phyloP scores from a whole-genome alignment of 805 yeast species.

The Lipomyces sp. region DNA sequence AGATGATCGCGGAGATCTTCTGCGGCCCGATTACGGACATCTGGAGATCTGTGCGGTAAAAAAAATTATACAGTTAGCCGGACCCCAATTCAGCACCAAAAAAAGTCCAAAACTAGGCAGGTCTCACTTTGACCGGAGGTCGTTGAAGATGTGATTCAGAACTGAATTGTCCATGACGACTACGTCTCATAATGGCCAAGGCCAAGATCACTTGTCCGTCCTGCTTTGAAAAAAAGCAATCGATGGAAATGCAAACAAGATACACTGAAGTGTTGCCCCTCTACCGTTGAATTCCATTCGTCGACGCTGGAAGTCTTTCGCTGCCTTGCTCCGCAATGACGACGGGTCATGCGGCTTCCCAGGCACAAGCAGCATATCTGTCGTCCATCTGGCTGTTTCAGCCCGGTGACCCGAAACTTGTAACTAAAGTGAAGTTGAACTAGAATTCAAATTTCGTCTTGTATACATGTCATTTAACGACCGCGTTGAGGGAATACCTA shows the following conservation, averaged over 20 bases:
- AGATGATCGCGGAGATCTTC: conserved; percentile 71
- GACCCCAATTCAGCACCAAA: background rate
- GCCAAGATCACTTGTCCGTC: conserved; percentile 2
- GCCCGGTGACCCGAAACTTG: too few species aligned
- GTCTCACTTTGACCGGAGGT: conserved; percentile 49
- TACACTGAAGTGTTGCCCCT: background rate
- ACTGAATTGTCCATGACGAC: conserved; percentile 54
- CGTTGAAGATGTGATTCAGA: conserved; percentile 58
- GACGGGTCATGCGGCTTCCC: too few species aligned
- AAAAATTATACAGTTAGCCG: background rate
- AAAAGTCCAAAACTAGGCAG: background rate
- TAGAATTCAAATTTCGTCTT: too few species aligned
- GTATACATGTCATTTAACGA: too few species aligned
- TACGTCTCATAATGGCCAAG: conserved; percentile 5
- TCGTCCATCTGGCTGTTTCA: too few species aligned
- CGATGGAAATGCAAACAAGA: background rate
- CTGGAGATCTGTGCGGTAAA: conserved; percentile 20
- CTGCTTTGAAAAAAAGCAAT: background rate
- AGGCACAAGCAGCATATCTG: too few species aligned
- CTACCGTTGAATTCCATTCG: background rate
- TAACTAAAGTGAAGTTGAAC: too few species aligned
- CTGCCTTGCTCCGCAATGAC: background rate
- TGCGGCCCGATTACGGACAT: conserved; percentile 56
- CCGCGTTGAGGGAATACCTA: too few species aligned
- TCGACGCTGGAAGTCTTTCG: background rate